Base-by-base conservation (phyloP, 441 rosid species). In the Manihot esculenta region DNA sequence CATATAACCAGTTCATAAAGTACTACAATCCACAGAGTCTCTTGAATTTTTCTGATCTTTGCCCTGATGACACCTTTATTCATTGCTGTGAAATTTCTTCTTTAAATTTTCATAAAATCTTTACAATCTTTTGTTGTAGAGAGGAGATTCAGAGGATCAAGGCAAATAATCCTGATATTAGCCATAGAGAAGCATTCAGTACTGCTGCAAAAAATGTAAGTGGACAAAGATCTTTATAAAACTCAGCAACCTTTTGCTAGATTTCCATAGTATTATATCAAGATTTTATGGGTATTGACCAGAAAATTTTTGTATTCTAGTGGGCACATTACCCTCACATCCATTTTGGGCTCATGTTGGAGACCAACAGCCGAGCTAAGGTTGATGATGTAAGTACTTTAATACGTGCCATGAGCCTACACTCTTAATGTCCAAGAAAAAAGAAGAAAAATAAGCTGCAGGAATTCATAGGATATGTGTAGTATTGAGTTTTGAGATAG, bases 121-220 rank as follows among this genome's bases (percentile, higher is more conserved):
- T 24, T 51, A 8, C 26, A 56, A 53, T 62, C 12, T 35, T 48
- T 3, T 80, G 11, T n/a, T 78, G 55, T 62, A 94, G 99, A 71
- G 97, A 94, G 91, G 97, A 94, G 89, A 94, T 94, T 69, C 97
- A 92, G 77, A 94, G 99, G 91, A 94, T 94, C 77, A 94, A 94
- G 80, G 88, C 92, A 14, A 92, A 84, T 64, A 92, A 94, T 72
- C 97, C 99, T 26, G 97, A 89, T 63, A 92, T 94, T 69, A 92
- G 89, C 76, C 99, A 94, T 82, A 87, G 99, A 78, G 99, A 94
- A 84, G 99, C 99, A 68, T 94, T 94, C 81, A 94, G 99, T 75
- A 89, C 97, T 56, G 99, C 99, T 73, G 99, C 99, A 42, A 94
- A 94, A 81, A 94, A 94, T 79, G 99, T 92, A 79, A 85, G 90